These are phyloP conservation scores for Ganoderma meredithae DNA, from an alignment of 1,284 basidiomycete genomes.

Conservation along the genomic window DNA sequence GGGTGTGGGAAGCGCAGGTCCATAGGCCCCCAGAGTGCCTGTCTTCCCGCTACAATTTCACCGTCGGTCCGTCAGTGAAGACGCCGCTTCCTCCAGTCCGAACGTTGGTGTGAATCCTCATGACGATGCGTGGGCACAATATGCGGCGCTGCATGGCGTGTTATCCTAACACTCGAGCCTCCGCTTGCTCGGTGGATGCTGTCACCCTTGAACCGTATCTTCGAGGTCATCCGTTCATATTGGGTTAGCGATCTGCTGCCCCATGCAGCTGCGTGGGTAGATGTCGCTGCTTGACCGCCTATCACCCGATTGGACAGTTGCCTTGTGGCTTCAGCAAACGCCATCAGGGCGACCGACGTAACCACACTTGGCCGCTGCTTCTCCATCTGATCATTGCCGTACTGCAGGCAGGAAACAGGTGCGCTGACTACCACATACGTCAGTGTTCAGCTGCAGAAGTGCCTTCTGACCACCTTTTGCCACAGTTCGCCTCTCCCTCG, in stretches of 20 bases:
- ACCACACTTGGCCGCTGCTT: constrained; percentile 1
- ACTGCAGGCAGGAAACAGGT: neutral
- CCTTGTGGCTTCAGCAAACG: neutral
- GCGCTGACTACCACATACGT: neutral
- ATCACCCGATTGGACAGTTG: neutral
- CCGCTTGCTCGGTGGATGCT: neutral
- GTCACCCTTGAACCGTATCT: neutral
- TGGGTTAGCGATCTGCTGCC: neutral
- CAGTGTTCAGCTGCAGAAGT: neutral
- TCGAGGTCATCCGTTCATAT: neutral
- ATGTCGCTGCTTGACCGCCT: neutral
- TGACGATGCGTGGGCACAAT: neutral
- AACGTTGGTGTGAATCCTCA: neutral
- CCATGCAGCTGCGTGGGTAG: neutral
- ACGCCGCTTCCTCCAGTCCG: neutral
- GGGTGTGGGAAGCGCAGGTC: neutral
- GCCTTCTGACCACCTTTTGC: no score
- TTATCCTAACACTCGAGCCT: neutral
- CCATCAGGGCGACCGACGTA: neutral
- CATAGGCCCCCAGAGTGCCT: neutral
- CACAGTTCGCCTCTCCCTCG: neutral
- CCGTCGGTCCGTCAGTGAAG: neutral
- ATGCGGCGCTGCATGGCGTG: neutral
- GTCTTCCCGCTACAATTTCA: neutral
- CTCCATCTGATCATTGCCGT: constrained; percentile 6